Evolutionary conservation across 139 green algal genomes (phyloP).

Genomic region (Eudorina sp.): DNA sequence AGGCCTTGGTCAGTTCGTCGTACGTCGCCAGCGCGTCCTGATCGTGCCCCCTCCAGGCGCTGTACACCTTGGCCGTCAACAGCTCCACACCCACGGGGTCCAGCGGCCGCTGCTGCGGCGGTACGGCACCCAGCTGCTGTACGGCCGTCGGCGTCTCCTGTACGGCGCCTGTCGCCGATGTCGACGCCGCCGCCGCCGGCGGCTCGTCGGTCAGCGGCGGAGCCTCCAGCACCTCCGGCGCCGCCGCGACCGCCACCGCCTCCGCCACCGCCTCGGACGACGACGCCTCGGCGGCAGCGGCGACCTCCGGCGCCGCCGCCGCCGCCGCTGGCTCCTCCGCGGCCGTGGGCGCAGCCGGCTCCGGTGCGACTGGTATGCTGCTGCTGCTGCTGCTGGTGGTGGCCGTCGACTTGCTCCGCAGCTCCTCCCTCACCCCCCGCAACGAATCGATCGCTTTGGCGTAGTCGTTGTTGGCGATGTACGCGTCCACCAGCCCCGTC

Average conservation of each 20-base stretch:
- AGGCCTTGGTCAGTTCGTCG: conserved; percentile 43
- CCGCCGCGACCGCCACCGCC: neutral
- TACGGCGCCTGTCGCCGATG: neutral
- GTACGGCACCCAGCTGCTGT: conserved; percentile 7
- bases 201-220: conserved; percentile 13
- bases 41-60: conserved; percentile 69
- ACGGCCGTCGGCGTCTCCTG: neutral
- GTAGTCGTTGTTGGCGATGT: conserved; percentile 65
- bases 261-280: neutral
- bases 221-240: neutral
- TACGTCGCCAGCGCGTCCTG: conserved; percentile 67
- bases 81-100: conserved; percentile 65
- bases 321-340: neutral
- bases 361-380: too few species aligned
- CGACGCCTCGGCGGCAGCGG: neutral
- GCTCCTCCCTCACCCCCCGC: neutral
- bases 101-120: conserved; percentile 11
- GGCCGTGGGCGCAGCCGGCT: neutral
- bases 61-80: conserved; percentile 68
- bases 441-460: conserved; percentile 51
- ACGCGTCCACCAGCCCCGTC: conserved; percentile 67
- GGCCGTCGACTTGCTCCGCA: neutral
- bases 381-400: neutral
- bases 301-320: neutral
- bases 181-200: neutral